phyloP scores from a whole-genome alignment of 257 asterid species.

The Plantago major region DNA sequence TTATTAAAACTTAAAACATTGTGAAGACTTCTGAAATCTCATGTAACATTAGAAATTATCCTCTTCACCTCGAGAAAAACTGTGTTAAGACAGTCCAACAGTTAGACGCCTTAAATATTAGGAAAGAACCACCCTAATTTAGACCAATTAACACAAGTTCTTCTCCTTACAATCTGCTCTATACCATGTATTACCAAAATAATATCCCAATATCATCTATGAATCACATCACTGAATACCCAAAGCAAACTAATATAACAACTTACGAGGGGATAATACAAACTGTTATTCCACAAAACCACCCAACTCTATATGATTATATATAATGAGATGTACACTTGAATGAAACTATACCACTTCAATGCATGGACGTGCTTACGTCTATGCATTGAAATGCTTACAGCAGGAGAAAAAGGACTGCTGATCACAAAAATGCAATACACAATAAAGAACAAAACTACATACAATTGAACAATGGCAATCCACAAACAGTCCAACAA shows the following conservation, averaged over 20 bases:
- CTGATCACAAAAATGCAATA: not conserved
- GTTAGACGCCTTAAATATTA: too few relatives aligned
- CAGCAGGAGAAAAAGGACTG: too few relatives aligned
- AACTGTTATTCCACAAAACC: not conserved
- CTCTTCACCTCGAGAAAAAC: not conserved
- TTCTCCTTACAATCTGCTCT: not conserved
- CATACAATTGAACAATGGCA: not conserved
- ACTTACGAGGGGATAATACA: not conserved
- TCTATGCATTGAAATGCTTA: not conserved
- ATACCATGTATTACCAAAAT: not conserved
- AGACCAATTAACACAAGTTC: too few relatives aligned
- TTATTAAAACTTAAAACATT: not conserved
- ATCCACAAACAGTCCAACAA: not conserved
- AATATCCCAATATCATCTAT: not conserved
- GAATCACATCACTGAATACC: not conserved
- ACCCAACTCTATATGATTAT: constrained; percentile 1
- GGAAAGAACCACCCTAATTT: too few relatives aligned
- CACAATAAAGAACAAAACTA: not conserved
- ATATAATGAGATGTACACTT: not conserved
- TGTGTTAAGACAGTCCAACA: too few relatives aligned
- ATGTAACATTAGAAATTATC: not conserved
- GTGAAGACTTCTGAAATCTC: not conserved
- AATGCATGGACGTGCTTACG: not conserved
- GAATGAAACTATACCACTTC: constrained; percentile 1
- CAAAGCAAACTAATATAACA: not conserved